phyloP scores from a whole-genome alignment of 169 alveolate genomes.

The Plasmodium blacklocki region DNA sequence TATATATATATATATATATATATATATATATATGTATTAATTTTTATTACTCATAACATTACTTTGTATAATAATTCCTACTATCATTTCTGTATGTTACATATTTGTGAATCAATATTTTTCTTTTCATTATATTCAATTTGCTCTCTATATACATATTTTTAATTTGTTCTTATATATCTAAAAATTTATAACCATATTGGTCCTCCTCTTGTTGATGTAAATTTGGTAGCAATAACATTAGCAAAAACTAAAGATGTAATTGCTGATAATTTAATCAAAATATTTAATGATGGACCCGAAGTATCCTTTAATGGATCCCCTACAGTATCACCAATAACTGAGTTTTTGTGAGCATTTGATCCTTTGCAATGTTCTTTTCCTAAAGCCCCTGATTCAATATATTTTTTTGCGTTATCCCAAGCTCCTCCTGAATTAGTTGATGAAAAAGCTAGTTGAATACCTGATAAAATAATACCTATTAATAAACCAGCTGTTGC shows the following conservation, averaged over 20 bases:
- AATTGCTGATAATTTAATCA: constrained; percentile 90
- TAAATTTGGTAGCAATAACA: constrained; percentile 79
- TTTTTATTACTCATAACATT: no score
- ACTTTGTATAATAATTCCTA: no score
- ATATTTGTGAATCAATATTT: not conserved
- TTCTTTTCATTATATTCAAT: not conserved
- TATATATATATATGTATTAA: no score
- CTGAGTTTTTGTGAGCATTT: constrained; percentile 89
- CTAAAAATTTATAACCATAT: constrained; percentile 74
- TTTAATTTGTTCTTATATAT: no score
- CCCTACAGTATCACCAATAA: constrained; percentile 95
- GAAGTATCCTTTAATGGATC: constrained; percentile 96
- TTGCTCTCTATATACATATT: not conserved
- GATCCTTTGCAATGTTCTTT: constrained; percentile 80
- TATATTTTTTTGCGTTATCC: constrained; percentile 93
- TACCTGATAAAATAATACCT: constrained; percentile 92
- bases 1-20: no score
- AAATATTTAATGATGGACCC: constrained; percentile 93
- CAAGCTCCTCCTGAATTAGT: constrained; percentile 94
- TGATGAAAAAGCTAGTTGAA: constrained; percentile 90
- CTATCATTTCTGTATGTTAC: no score
- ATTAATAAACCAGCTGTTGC: constrained; percentile 93
- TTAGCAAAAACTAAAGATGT: constrained; percentile 89
- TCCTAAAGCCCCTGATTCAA: constrained; percentile 87
- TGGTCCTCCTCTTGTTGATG: constrained; percentile 83